These are phyloP conservation scores for Capsella rubella DNA, from an alignment of 441 rosid genomes.

Conservation along the genomic window DNA sequence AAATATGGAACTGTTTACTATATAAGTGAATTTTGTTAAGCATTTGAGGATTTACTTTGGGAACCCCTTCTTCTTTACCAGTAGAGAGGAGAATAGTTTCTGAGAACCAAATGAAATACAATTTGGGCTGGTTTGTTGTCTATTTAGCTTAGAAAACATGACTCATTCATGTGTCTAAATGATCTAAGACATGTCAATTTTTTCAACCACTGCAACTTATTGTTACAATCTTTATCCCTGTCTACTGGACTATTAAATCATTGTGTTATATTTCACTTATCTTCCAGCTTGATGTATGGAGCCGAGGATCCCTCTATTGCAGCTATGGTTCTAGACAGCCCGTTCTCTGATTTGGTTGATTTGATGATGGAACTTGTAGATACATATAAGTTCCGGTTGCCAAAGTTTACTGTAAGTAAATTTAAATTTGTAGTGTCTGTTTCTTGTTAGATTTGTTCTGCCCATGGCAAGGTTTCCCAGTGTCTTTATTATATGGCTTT, in stretches of 20 bases:
- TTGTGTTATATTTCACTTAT: constrained; percentile 17
- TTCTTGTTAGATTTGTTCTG: constrained; percentile 5
- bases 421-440: not conserved
- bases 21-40: constrained; percentile 1
- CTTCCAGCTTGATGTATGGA: constrained; percentile 88
- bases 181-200: not conserved
- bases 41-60: not conserved
- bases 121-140: not conserved
- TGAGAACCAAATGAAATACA: not conserved
- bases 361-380: constrained; percentile 99
- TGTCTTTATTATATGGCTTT: not conserved
- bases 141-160: not conserved
- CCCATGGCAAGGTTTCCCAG: constrained; percentile 14
- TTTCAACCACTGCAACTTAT: constrained; percentile 14
- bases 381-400: constrained; percentile 83
- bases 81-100: constrained; percentile 10
- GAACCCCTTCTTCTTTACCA: not conserved
- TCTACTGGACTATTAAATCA: constrained; percentile 1
- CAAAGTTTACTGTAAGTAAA: constrained; percentile 93
- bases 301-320: constrained; percentile 98
- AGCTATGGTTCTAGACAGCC: constrained; percentile 98
- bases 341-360: constrained; percentile 97
- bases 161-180: constrained; percentile 10
- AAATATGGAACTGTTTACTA: constrained; percentile 10
- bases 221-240: constrained; percentile 12